Percentiles rank a stretch among this genome's conserved stretches.
Evolutionary conservation across 2,329 filamentous ascomycete species (phyloP).

Genomic region (Onygenales sp.): DNA sequence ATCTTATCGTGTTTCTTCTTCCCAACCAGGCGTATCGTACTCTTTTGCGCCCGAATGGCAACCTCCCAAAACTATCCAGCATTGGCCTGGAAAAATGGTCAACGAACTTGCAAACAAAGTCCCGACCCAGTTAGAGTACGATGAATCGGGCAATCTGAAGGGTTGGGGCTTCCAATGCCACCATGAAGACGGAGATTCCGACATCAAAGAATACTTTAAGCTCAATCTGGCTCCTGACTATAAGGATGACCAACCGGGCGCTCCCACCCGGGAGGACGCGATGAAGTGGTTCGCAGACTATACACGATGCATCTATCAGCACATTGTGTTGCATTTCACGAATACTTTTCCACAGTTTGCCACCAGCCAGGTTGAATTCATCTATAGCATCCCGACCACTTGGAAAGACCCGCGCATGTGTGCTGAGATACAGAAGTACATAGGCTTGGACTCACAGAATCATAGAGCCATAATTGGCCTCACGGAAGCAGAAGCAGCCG

Average conservation of each 20-base stretch:
- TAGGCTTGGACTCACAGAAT: background rate
- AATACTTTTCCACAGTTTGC: conserved; percentile 10
- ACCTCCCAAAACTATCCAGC: conserved; percentile 7
- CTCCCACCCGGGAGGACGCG: background rate
- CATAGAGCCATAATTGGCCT: conserved; percentile 12
- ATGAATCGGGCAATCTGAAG: background rate
- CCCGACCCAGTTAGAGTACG: conserved; percentile 5
- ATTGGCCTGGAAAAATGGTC: conserved; percentile 6
- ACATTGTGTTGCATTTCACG: conserved; percentile 7
- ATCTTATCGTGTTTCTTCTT: conserved; percentile 10
- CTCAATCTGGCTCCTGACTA: conserved; percentile 2
- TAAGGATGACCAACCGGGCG: background rate
- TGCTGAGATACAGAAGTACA: conserved; percentile 1
- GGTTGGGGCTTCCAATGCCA: conserved; percentile 14
- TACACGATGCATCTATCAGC: conserved; percentile 23
- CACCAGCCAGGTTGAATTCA: conserved; percentile 4
- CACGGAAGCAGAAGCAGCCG: conserved; percentile 7
- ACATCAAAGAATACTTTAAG: conserved; percentile 7
- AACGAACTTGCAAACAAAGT: conserved; percentile 17
- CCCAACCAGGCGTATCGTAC: conserved; percentile 26
- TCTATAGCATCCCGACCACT: conserved; percentile 7
- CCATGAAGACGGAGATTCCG: conserved; percentile 18
- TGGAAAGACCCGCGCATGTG: conserved; percentile 7
- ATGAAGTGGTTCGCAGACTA: conserved; percentile 9
- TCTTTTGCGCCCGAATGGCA: conserved; percentile 26